phyloP scores from a whole-genome alignment of 805 yeast species.

The Ogataea thermomethanolica region DNA sequence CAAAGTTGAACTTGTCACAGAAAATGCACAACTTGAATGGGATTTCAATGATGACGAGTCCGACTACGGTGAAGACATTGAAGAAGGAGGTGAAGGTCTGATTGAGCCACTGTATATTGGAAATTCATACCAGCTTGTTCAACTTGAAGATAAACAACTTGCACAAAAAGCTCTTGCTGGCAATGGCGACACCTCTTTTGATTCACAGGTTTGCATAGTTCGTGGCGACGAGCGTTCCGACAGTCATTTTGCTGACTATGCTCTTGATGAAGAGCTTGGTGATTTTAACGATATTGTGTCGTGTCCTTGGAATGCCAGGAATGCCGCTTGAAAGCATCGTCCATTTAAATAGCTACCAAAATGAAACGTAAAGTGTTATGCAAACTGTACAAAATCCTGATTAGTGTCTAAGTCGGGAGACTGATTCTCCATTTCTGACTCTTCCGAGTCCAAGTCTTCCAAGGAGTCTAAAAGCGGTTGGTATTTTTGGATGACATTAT shows the following conservation, averaged over 20 bases:
- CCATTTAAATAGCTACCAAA: slow-evolving; percentile 8
- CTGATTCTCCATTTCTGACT: slow-evolving; percentile 7
- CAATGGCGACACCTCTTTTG: slow-evolving; percentile 16
- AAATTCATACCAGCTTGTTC: slow-evolving; percentile 17
- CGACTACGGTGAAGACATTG: slow-evolving; percentile 18
- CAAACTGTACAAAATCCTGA: slow-evolving; percentile 16
- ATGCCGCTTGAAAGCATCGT: slow-evolving; percentile 1
- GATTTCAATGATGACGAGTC: slow-evolving; percentile 18
- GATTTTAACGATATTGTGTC: slow-evolving; percentile 15
- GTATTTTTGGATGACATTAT: slow-evolving; percentile 21
- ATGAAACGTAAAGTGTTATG: slow-evolving; percentile 3
- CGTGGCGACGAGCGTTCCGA: slow-evolving; percentile 17
- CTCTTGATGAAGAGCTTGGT: slow-evolving; percentile 21
- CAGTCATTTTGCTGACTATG: slow-evolving; percentile 16
- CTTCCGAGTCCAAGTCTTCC: slow-evolving; percentile 12
- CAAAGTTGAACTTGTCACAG: background rate
- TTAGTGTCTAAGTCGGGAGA: slow-evolving; percentile 17
- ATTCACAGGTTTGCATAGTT: slow-evolving; percentile 23
- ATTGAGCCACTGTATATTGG: slow-evolving; percentile 16
- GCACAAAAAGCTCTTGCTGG: slow-evolving; percentile 10
- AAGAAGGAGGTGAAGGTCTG: slow-evolving; percentile 15
- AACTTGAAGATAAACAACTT: slow-evolving; percentile 13
- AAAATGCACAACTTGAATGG: slow-evolving; percentile 9
- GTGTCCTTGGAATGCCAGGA: slow-evolving; percentile 13
- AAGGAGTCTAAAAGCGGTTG: slow-evolving; percentile 15